Percentiles rank a stretch among this genome's conserved stretches.
These are phyloP conservation scores for Phytophthora fragariaefolia DNA, from an alignment of 352 stramenopile species.

Conservation along the genomic window DNA sequence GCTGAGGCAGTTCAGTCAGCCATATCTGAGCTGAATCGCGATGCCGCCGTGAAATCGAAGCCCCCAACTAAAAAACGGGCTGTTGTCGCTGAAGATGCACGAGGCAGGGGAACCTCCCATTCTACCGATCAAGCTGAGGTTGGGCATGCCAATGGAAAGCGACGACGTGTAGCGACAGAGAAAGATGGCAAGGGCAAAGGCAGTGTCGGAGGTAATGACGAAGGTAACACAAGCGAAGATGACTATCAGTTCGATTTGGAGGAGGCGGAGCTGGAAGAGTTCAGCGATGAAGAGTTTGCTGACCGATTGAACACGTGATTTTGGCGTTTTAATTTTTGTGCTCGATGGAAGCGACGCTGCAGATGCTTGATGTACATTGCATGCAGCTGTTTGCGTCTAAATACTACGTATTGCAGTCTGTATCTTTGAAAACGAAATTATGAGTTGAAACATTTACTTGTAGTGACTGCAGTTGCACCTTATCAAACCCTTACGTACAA, in stretches of 20 bases:
- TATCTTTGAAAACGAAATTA: too few species aligned
- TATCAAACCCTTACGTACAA: constrained; percentile 50
- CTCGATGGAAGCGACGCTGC: too few species aligned
- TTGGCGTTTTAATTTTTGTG: too few species aligned
- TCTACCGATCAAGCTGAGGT: constrained; percentile 8
- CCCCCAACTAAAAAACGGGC: constrained; percentile 8
- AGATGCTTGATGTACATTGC: too few species aligned
- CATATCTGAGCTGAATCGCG: constrained; percentile 15
- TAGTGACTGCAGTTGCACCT: too few species aligned
- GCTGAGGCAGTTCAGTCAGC: constrained; percentile 15
- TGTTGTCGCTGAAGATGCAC: constrained; percentile 6
- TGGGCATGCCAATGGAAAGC: constrained; percentile 19
- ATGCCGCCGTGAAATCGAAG: constrained; percentile 9
- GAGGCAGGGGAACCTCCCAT: background rate
- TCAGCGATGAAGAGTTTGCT: constrained; percentile 28
- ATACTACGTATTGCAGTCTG: background rate
- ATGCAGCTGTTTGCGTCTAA: background rate
- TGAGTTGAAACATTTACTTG: too few species aligned
- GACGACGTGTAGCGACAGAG: constrained; percentile 16
- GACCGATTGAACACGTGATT: constrained; percentile 32
- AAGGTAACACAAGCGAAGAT: constrained; percentile 29
- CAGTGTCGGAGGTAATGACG: constrained; percentile 7
- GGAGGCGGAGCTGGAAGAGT: constrained; percentile 36
- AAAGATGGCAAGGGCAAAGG: constrained; percentile 19
- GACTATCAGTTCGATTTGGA: constrained; percentile 36